A percentile compares a stretch with the other conserved stretches of the same genome.
Conservation (phyloP, 2,329 filamentous ascomycete species). For the Plenodomus lindquistii region DNA sequence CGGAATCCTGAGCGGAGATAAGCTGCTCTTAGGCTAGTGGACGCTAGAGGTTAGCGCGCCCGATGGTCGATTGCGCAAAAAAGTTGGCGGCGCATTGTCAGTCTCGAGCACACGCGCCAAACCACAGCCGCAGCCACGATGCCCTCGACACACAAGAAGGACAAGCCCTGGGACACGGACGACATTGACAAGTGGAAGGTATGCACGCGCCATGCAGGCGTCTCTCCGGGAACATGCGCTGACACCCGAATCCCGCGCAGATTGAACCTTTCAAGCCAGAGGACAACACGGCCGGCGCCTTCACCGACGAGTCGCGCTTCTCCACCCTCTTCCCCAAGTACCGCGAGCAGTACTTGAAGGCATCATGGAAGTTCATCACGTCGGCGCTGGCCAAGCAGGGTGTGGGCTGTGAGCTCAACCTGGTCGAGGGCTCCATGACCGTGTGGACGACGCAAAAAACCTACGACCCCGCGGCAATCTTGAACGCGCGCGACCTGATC, state of each 20-base stretch:
- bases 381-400: slow-evolving; percentile 83
- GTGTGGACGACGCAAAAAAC: slow-evolving; percentile 94
- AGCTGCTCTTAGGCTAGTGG: neutral
- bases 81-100: slow-evolving; percentile 6
- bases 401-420: slow-evolving; percentile 88
- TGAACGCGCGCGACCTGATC: slow-evolving; percentile 92
- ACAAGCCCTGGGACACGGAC: slow-evolving; percentile 79
- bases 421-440: slow-evolving; percentile 95
- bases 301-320: slow-evolving; percentile 93
- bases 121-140: slow-evolving; percentile 55
- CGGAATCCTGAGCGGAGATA: neutral
- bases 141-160: slow-evolving; percentile 86
- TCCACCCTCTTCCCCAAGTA: slow-evolving; percentile 90
- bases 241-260: slow-evolving; percentile 43
- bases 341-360: slow-evolving; percentile 88
- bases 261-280: slow-evolving; percentile 81
- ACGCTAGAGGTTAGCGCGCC: neutral
- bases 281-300: slow-evolving; percentile 83
- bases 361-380: slow-evolving; percentile 91
- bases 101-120: neutral
- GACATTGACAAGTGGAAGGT: slow-evolving; percentile 98
- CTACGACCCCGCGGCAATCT: slow-evolving; percentile 86
- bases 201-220: slow-evolving; percentile 2
- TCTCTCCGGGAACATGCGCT: neutral
- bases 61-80: slow-evolving; percentile 8